Evolutionary conservation across 2,329 filamentous ascomycete species (phyloP), one percentile per base, ranked within the genome.

Genomic region (Emergomyces orientalis): DNA sequence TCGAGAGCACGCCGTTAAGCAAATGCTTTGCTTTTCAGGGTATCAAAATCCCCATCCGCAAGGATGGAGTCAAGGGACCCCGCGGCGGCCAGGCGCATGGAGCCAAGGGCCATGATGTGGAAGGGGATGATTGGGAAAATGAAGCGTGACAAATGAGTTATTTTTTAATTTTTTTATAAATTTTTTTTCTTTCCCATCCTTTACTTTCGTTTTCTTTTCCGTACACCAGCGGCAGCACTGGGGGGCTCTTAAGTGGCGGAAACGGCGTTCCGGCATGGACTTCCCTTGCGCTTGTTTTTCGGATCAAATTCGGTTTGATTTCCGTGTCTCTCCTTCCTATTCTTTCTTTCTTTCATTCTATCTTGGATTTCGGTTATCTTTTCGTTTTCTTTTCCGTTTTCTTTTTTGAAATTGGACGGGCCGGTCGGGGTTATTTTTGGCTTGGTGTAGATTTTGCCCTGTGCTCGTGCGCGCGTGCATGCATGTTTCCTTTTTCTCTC

Each of bases 31-130:
- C 94, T 3, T 82, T 85, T 1, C 94, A 99, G 72, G 94, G 94
- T 30, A 96, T 96, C 77, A 97, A 97, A 77, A 97, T 97, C 30
- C 93, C 93, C 0, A 97, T 97, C 62, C 82, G 93, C 27, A 97
- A 97, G 76, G 93, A 97, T 71, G 87, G 88, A 71, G 79, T 70
- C 76, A 83, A 75, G 71, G 76, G 66, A 60, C 78, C 63, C 3
- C 70, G 66, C 13, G 77, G 77, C 45, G 75, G 76, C 57, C 74
- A 77, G 25, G 77, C 81, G 55, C 79, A 78, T 56, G 78, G 51
- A 11, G 27, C 78, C 61, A 69, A 67, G 61, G 77, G 78, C 57
- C 76, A 77, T 63, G 69, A 67, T 41, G 67, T 65, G 9, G 65
- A 68, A 17, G 64, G 54, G 14, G 64, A 64, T 13, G 65, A 65